Evolutionary conservation across 2,329 filamentous ascomycete species (phyloP).

Genomic region (Colletotrichum ledebouriae): DNA sequence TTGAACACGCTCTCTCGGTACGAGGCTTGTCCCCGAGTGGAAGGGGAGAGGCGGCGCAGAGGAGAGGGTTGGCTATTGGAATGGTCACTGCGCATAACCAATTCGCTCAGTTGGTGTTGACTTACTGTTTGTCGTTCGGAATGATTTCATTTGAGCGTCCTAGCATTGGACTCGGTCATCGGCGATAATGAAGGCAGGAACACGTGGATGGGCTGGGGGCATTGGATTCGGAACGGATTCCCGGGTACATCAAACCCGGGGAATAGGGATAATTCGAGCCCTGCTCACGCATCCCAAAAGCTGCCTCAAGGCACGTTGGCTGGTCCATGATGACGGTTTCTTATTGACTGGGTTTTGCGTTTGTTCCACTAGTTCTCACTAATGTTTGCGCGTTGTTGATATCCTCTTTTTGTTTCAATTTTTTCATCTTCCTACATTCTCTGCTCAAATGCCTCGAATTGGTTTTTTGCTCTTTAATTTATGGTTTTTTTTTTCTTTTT

Average conservation of each 20-base stretch:
- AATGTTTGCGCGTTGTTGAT: conserved; percentile 38
- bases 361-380: conserved; percentile 56
- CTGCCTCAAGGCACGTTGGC: conserved; percentile 61
- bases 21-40: conserved; percentile 32
- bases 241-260: conserved; percentile 46
- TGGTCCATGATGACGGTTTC: conserved; percentile 63
- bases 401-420: conserved; percentile 43
- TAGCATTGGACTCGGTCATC: conserved; percentile 52
- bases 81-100: conserved; percentile 16
- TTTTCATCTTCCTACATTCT: conserved; percentile 44
- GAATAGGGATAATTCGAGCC: conserved; percentile 49
- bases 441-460: conserved; percentile 21
- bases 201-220: conserved; percentile 47
- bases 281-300: conserved; percentile 59
- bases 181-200: conserved; percentile 59
- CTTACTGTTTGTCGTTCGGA: conserved; percentile 42
- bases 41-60: conserved; percentile 34
- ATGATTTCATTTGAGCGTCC: conserved; percentile 46
- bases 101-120: conserved; percentile 8
- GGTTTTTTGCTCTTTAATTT: neutral
- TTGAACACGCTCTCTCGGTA: conserved; percentile 31
- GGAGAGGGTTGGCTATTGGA: conserved; percentile 30
- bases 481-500: conserved; percentile 43
- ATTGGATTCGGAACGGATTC: conserved; percentile 55
- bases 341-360: conserved; percentile 49